Conservation (phyloP, 345 rosid genomes). For the Populus pruinosa region DNA sequence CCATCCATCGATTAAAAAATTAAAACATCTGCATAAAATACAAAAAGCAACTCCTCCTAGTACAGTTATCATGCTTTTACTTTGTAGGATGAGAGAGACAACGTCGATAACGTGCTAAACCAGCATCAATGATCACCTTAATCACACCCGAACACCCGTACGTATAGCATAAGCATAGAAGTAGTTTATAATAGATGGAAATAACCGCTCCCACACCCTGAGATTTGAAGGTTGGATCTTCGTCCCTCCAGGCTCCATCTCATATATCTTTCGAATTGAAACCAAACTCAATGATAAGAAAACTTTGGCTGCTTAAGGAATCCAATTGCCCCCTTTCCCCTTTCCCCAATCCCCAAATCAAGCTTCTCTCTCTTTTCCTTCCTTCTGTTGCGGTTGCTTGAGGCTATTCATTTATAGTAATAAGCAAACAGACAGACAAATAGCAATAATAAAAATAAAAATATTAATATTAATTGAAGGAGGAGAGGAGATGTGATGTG, state of each 20-base stretch:
- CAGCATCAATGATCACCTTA: not conserved
- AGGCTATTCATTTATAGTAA: not conserved
- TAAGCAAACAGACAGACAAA: too few relatives aligned
- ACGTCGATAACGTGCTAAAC: not conserved
- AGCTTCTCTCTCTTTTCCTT: not conserved
- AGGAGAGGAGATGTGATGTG: conserved; percentile 4
- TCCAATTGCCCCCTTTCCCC: too few relatives aligned
- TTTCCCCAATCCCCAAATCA: too few relatives aligned
- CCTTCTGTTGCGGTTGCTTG: not conserved
- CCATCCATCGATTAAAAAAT: too few relatives aligned
- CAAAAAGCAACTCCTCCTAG: too few relatives aligned
- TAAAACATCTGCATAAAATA: too few relatives aligned
- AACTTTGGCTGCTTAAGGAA: too few relatives aligned
- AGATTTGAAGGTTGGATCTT: not conserved
- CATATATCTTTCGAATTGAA: not conserved
- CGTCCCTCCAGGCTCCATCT: not conserved
- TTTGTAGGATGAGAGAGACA: too few relatives aligned
- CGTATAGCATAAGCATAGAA: too few relatives aligned
- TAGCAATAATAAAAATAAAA: not conserved
- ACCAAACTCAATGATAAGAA: too few relatives aligned
- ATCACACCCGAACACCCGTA: not conserved
- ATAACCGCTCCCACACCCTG: not conserved
- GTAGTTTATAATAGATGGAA: too few relatives aligned
- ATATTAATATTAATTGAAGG: not conserved
- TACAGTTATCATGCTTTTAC: too few relatives aligned